Base-by-base conservation (phyloP, 768 basidiomycete genomes). In the Kwoniella sp. region DNA sequence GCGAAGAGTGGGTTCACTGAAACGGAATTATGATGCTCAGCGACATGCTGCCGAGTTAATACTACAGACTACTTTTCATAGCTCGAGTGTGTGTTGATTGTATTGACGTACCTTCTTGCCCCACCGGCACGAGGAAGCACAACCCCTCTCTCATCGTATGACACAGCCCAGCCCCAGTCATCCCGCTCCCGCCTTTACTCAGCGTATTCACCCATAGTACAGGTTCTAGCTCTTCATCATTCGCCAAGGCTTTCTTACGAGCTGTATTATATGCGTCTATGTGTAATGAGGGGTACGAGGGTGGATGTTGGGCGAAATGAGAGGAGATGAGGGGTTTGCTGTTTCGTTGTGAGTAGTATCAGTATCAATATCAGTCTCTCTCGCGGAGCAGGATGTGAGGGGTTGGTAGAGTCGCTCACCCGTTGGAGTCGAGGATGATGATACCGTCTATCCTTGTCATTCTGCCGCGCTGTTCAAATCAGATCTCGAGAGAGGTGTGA, bases 1-100 rank as follows among this genome's bases (percentile, higher is more conserved):
- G 89, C 92, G 62, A 92, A 88, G 36, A 93, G 80, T 0, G 94
- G 93, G 75, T 96, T 93, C 74, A 88, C 93, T 95, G 69, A 47
- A 36, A 44, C 33, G 33, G 13, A 33, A 13, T 33, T 5, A 33
- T n/a, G n/a, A n/a, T n/a, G n/a, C n/a, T n/a, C n/a, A n/a, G n/a
- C n/a, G n/a, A n/a, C n/a, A n/a, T n/a, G n/a, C n/a, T n/a, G n/a
- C n/a, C n/a, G n/a, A n/a, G n/a, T n/a, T n/a, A n/a, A n/a, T n/a
- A n/a, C n/a, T n/a, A n/a, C n/a, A n/a, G n/a, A n/a, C n/a, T n/a
- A n/a, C n/a, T n/a, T n/a, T n/a, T n/a, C n/a, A n/a, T n/a, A n/a
- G n/a, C n/a, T n/a, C n/a, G n/a, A n/a, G n/a, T n/a, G n/a, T n/a
- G n/a, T 48, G 24, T 48, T 25, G 24, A 48, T n/a, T 7, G 24